Evolutionary conservation across 1,284 basidiomycete species (phyloP), one percentile per base, ranked within the genome.

Genomic region (Austroboletus novae-zelandiae): DNA sequence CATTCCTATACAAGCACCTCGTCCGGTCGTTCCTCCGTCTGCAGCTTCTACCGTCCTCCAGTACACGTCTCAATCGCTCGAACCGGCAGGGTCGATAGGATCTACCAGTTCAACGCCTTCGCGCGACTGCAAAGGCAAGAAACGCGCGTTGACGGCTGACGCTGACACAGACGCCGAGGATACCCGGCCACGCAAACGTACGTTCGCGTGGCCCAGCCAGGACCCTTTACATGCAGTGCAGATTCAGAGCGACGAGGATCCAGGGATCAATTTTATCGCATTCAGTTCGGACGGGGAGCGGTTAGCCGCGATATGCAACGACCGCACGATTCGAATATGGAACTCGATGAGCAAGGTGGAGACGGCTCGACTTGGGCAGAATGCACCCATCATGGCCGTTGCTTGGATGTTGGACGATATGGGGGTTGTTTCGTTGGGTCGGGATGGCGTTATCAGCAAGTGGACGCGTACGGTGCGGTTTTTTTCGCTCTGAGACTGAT

Each of bases 311-410:
- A 72, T 70, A 56, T 81, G 81, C 75, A 67, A 70, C 44, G 83
- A 86, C 64, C 72, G 68, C 40, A 78, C 80, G 20, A 71, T 86
- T 45, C 79, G 83, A 42, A 76, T 86, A 62, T 84, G 81, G 66
- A 64, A 51, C 45, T 66, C 64, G 44, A 9, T 47, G 23, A 57
- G 49, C 20, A 58, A 36, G 18, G 56, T 61, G 36, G 69, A 70
- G 50, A 69, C 65, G 20, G 70, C 71, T 17, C 62, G 66, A 20
- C 60, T 76, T 27, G 63, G 66, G 11, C 74, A 77, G 51, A 69
- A 64, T 40, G 61, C 71, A 40, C 62, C 66, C 1, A 70, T 84
- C 10, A 62, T 77, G 20, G 71, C 72, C 11, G 71, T 79, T 4
- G 72, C 70, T 37, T 86, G 84, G 84, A 72, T 84, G 69, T 74